Percentiles rank a stretch among this genome's conserved stretches.
Conservation (phyloP, 2,329 filamentous ascomycete species). For the Pyricularia sp. region DNA sequence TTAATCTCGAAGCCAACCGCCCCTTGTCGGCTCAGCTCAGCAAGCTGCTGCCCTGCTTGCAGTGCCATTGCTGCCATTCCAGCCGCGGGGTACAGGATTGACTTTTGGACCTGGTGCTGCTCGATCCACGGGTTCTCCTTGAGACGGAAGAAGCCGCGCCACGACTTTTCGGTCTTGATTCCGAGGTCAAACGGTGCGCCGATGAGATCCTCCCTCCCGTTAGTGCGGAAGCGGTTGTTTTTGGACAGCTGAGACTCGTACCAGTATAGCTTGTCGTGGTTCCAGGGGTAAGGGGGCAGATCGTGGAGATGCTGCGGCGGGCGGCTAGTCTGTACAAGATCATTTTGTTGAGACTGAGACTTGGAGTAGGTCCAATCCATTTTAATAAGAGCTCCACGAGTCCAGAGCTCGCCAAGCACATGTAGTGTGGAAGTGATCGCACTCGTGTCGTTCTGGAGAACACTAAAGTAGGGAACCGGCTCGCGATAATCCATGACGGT, state of each 20-base stretch:
- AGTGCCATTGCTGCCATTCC: constrained; percentile 28
- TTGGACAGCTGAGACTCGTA: constrained; percentile 22
- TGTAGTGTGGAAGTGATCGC: constrained; percentile 6
- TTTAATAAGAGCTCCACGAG: constrained; percentile 3
- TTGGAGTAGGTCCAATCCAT: constrained; percentile 7
- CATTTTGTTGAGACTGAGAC: not conserved
- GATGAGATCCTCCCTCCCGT: constrained; percentile 18
- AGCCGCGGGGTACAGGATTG: constrained; percentile 24
- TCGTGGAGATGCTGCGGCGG: constrained; percentile 17
- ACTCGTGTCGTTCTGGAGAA: constrained; percentile 6
- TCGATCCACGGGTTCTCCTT: constrained; percentile 33
- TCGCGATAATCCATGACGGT: not conserved
- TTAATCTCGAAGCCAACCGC: constrained; percentile 10
- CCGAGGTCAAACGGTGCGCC: constrained; percentile 14
- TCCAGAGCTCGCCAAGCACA: constrained; percentile 10
- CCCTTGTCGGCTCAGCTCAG: not conserved
- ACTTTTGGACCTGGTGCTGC: constrained; percentile 31
- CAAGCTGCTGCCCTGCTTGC: constrained; percentile 23
- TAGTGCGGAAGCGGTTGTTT: constrained; percentile 19
- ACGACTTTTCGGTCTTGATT: constrained; percentile 20
- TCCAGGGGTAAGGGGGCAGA: constrained; percentile 30
- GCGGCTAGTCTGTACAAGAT: not conserved
- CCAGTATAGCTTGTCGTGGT: constrained; percentile 28
- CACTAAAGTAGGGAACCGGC: constrained; percentile 8
- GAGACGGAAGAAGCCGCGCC: constrained; percentile 33